These are phyloP conservation scores for Cercophora sp. DNA, from an alignment of 495 filamentous ascomycete genomes.

Conservation along the genomic window DNA sequence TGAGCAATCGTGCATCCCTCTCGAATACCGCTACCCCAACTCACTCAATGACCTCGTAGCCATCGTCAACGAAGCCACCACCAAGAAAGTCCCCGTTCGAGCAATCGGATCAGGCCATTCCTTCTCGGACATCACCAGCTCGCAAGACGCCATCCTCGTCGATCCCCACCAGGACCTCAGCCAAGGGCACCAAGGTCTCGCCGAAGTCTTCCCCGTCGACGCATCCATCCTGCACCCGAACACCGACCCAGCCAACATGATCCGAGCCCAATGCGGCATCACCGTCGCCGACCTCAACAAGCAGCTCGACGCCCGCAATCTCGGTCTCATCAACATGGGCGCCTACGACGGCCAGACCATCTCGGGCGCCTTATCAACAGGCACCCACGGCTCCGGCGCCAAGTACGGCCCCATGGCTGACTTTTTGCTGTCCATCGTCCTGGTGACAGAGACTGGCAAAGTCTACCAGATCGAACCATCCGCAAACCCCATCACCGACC, in stretches of 20 bases:
- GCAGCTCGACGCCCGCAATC: slow-evolving; percentile 1
- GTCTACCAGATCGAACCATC: slow-evolving; percentile 16
- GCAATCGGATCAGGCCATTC: slow-evolving; percentile 16
- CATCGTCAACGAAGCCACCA: slow-evolving; percentile 7
- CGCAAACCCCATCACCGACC: slow-evolving; percentile 8
- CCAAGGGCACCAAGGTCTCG: too few relatives aligned
- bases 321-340: slow-evolving; percentile 17
- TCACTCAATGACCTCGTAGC: slow-evolving; percentile 5
- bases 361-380: slow-evolving; percentile 12
- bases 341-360: slow-evolving; percentile 17
- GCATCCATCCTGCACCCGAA: neutral
- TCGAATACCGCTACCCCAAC: neutral
- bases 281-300: slow-evolving; percentile 11
- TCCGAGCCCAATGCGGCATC: slow-evolving; percentile 14
- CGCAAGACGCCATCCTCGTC: slow-evolving; percentile 10
- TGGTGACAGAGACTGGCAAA: slow-evolving; percentile 13
- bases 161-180: neutral
- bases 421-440: slow-evolving; percentile 10
- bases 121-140: slow-evolving; percentile 13
- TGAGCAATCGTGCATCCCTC: slow-evolving; percentile 6
- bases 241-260: slow-evolving; percentile 4
- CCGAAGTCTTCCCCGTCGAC: neutral
- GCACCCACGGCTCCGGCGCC: slow-evolving; percentile 15
- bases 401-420: slow-evolving; percentile 11
- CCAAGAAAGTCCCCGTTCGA: slow-evolving; percentile 4